These are phyloP conservation scores for Pholiota adiposa DNA, from an alignment of 1,284 basidiomycete species.

Conservation along the genomic window DNA sequence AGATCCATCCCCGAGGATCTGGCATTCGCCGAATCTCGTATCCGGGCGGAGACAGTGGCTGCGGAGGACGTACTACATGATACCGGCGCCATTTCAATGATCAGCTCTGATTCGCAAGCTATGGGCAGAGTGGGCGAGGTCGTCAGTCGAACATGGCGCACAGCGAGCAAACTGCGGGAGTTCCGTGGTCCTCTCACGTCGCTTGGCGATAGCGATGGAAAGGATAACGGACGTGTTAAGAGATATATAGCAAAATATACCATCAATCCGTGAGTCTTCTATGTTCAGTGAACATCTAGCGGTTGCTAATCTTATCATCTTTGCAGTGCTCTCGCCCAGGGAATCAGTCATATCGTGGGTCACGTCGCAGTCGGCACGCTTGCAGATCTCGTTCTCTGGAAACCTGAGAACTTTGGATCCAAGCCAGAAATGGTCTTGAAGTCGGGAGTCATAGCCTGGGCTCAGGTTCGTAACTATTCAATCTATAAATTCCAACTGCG, in stretches of 20 bases:
- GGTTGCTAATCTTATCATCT: constrained; percentile 5
- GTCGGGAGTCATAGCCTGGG: constrained; percentile 92
- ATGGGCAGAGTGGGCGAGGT: constrained; percentile 99
- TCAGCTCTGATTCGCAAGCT: constrained; percentile 94
- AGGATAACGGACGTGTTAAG: constrained; percentile 96
- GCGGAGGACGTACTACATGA: constrained; percentile 98
- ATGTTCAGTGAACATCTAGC: neutral
- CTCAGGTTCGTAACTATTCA: constrained; percentile 58
- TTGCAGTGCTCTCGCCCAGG: constrained; percentile 88
- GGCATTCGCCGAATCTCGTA: constrained; percentile 96
- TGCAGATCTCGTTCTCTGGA: constrained; percentile 96
- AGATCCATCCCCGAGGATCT: constrained; percentile 92
- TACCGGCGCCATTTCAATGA: constrained; percentile 94
- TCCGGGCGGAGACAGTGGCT: constrained; percentile 95
- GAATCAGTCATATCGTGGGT: constrained; percentile 88
- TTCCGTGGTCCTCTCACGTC: constrained; percentile 71
- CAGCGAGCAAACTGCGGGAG: constrained; percentile 93
- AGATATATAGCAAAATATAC: constrained; percentile 97
- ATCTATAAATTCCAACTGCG: neutral
- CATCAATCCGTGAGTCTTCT: constrained; percentile 85
- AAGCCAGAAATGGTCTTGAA: constrained; percentile 95
- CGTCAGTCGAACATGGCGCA: constrained; percentile 92
- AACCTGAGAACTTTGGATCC: constrained; percentile 89
- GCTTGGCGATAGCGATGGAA: constrained; percentile 67
- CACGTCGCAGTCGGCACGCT: constrained; percentile 83